Evolutionary conservation across 2,329 filamentous ascomycete genomes (phyloP).

Genomic region (Penicillium sp.): DNA sequence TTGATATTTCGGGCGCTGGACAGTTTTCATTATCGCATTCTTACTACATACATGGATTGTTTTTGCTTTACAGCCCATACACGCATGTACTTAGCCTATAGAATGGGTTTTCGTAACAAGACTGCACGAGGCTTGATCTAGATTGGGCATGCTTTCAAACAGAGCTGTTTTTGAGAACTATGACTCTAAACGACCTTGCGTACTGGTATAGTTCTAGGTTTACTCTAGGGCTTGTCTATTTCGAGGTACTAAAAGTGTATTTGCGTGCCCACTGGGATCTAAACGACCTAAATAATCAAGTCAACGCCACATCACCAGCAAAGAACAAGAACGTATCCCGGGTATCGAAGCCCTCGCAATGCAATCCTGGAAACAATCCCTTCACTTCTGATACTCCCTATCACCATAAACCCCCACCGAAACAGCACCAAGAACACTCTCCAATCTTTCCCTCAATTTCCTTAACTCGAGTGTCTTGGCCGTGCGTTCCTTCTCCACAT

Average conservation of each 20-base stretch:
- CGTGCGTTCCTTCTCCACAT: constrained; percentile 42
- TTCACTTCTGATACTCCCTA: constrained; percentile 9
- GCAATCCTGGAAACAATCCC: not conserved
- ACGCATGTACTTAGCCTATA: not conserved
- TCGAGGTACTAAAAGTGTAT: too few relatives aligned
- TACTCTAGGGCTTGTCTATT: too few relatives aligned
- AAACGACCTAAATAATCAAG: too few relatives aligned
- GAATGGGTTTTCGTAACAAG: not conserved
- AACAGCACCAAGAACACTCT: constrained; percentile 41
- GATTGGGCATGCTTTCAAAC: not conserved
- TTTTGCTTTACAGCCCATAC: constrained; percentile 8
- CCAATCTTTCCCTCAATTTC: constrained; percentile 38
- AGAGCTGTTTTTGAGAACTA: not conserved
- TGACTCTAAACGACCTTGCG: not conserved
- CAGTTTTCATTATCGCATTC: constrained; percentile 3
- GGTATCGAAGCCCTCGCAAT: constrained; percentile 10
- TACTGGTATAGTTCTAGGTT: not conserved
- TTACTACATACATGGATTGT: not conserved
- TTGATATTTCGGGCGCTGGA: constrained; percentile 7
- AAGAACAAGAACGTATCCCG: not conserved
- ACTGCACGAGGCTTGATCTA: constrained; percentile 1
- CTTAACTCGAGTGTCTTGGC: constrained; percentile 41
- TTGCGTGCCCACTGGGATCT: too few relatives aligned
- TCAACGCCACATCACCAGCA: not conserved
- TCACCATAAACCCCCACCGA: constrained; percentile 35